These are phyloP conservation scores for Circinella umbellata DNA, from an alignment of 371 early-diverging fungal species.

Conservation along the genomic window DNA sequence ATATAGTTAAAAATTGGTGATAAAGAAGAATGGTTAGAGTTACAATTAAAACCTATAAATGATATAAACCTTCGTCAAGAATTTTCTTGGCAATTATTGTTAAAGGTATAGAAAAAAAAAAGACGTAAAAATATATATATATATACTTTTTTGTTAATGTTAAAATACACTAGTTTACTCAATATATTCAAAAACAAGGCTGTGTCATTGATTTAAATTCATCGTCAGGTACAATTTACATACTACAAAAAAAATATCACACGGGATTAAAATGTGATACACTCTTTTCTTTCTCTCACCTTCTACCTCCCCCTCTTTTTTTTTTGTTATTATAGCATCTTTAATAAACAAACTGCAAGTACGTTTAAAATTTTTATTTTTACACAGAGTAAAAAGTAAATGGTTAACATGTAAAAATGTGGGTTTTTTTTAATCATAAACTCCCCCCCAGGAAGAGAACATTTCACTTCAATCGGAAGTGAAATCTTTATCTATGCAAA, in stretches of 20 bases:
- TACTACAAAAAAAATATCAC: not conserved
- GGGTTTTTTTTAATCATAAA: not conserved
- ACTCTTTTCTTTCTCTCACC: not conserved
- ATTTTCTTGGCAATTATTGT: slow-evolving; percentile 9
- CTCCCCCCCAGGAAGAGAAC: slow-evolving; percentile 7
- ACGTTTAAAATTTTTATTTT: not conserved
- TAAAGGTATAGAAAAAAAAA: slow-evolving; percentile 3
- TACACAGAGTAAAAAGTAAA: not conserved
- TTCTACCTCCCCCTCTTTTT: not conserved
- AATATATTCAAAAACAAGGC: slow-evolving; percentile 14
- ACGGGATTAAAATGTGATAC: not conserved
- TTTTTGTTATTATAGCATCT: not conserved
- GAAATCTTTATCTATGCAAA: not conserved
- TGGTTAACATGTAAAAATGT: too few species aligned
- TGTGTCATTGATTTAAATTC: slow-evolving; percentile 3
- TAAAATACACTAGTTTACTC: not conserved
- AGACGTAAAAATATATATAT: not conserved
- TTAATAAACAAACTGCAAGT: slow-evolving; percentile 1
- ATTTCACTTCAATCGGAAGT: not conserved
- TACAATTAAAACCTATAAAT: not conserved
- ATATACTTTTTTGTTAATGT: too few species aligned
- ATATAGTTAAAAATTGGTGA: not conserved
- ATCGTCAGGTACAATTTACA: not conserved
- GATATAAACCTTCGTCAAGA: not conserved
- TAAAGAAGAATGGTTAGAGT: not conserved